phyloP scores from a whole-genome alignment of 2,329 filamentous ascomycete genomes.

The Aspergillus pseudoterreus region DNA sequence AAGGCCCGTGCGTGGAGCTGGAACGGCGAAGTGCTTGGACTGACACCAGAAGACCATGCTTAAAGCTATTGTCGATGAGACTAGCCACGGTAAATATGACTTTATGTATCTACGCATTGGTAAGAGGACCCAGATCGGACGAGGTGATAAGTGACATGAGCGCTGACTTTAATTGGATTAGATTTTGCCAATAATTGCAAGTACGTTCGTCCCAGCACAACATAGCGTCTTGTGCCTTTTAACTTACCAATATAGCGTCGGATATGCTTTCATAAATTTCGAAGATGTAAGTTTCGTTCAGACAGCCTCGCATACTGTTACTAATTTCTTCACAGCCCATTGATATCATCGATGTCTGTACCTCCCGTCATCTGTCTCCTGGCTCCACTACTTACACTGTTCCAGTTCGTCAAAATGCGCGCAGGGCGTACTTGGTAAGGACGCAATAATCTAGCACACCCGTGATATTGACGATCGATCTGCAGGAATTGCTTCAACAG shows the following conservation, averaged over 20 bases:
- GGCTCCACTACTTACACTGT: slow-evolving; percentile 22
- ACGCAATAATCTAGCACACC: background rate
- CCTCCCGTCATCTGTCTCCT: slow-evolving; percentile 5
- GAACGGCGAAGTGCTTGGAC: background rate
- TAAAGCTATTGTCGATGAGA: slow-evolving; percentile 74
- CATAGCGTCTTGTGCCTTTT: background rate
- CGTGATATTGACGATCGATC: slow-evolving; percentile 7
- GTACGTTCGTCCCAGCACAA: slow-evolving; percentile 46
- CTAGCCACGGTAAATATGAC: slow-evolving; percentile 79
- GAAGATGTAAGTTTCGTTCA: slow-evolving; percentile 58
- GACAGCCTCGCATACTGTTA: background rate
- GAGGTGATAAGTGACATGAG: background rate
- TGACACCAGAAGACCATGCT: slow-evolving; percentile 56
- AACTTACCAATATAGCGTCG: slow-evolving; percentile 59
- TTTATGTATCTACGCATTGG: slow-evolving; percentile 92
- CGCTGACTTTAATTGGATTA: slow-evolving; percentile 15
- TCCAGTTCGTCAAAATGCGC: slow-evolving; percentile 67
- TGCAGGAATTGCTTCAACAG: slow-evolving; percentile 74
- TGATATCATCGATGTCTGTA: slow-evolving; percentile 66
- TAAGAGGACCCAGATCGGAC: slow-evolving; percentile 20
- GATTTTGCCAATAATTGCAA: slow-evolving; percentile 83
- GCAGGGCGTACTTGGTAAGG: slow-evolving; percentile 66
- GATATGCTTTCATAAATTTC: slow-evolving; percentile 97
- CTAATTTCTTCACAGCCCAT: slow-evolving; percentile 56
- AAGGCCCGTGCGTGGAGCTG: slow-evolving; percentile 14